Evolutionary conservation across 192 early-diverging fungal species (phyloP), one percentile per base, ranked within the genome.

Genomic region (Mortierella hygrophila): DNA sequence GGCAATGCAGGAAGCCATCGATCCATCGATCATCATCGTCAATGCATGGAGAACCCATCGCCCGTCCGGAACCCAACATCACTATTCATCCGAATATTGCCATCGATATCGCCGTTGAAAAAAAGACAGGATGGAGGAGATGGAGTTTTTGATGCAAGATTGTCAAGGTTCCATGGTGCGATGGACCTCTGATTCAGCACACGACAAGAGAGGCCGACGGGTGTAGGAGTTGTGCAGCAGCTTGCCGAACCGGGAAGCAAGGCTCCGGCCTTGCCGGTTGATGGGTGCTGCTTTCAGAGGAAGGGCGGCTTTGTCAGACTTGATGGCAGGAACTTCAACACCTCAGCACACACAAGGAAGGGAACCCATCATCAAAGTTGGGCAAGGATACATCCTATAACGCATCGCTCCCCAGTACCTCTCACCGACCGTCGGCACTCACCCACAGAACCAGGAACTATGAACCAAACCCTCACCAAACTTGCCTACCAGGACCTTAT

Each of bases 181-280:
- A 65, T 65, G 72, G 60, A 80, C 72, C 79, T 74, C 68, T 80
- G 79, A 80, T 80, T 68, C 79, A 49, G 13, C 46, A 74, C 46
- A 73, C 52, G 42, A 11, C 70, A 72, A 68, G 3, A 52, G 49
- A 18, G 49, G 4, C n/a, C 6, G 6, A 23, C 6, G 26, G n/a
- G 32, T 32, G 60, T 11, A 65, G 11, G 29, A 32, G 32, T 16
- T 32, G 29, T 32, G 13, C 60, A 13, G 32, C 29, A 26, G 15
- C 60, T 15, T 1, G 0, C 60, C 2, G 29, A 10, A 65, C 29
- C 60, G 3, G 29, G 11, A 35, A 65, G 60, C 26, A 65, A 8
- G 9, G 60, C 11, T 29, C 13, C 26, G 60, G 32, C 29, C 8
- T 9, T 13, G 29, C 4, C 26, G 23, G 29, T 15, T 32, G 29